Evolutionary conservation across 148 eudicot genomes (phyloP).

Genomic region (Rhododendron vialii): DNA sequence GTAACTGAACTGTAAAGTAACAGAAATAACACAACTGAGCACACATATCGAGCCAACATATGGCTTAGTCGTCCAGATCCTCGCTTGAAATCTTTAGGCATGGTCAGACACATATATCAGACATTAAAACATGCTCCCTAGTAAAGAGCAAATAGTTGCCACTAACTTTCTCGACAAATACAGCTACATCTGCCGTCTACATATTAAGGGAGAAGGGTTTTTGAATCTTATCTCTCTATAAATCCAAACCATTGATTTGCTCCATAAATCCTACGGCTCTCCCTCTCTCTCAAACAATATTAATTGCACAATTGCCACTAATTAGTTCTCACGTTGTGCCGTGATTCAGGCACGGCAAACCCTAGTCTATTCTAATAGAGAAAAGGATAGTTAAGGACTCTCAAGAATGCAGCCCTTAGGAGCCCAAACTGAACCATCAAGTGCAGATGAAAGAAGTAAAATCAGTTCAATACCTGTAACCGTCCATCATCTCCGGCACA

Average conservation of each 20-base stretch:
- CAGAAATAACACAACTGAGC: background rate
- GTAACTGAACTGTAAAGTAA: background rate
- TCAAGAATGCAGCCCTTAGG: background rate
- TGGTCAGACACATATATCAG: background rate
- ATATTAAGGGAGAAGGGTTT: too few relatives aligned
- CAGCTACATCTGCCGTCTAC: background rate
- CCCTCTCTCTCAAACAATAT: too few relatives aligned
- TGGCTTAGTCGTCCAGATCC: background rate
- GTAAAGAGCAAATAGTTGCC: background rate
- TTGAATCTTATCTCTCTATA: too few relatives aligned
- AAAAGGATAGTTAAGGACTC: background rate
- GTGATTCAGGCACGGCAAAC: too few relatives aligned
- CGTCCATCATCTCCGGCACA: conserved; percentile 75
- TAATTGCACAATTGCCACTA: too few relatives aligned
- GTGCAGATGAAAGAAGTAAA: background rate
- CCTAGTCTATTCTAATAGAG: background rate
- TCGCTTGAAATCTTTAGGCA: background rate
- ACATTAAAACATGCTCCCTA: background rate
- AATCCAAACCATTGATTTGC: too few relatives aligned
- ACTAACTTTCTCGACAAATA: background rate
- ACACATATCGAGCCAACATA: background rate
- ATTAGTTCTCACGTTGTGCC: too few relatives aligned
- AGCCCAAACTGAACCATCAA: background rate
- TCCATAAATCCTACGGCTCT: too few relatives aligned
- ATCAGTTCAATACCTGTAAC: conserved; percentile 50